These are phyloP conservation scores for Cyberlindnera mycetangii DNA, from an alignment of 805 yeast species.

Conservation along the genomic window DNA sequence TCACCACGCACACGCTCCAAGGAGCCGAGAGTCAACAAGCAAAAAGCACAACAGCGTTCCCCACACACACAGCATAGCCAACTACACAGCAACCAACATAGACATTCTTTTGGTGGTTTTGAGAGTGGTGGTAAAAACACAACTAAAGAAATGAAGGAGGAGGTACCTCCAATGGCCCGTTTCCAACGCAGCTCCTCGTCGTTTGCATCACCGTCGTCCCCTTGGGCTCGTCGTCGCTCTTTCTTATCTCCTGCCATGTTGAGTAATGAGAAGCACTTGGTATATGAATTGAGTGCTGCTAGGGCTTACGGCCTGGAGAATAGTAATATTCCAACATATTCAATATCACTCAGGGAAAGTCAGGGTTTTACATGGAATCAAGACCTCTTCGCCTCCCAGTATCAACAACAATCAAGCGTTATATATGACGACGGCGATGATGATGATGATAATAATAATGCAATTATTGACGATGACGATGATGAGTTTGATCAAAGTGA, in stretches of 20 bases:
- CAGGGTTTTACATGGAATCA: constrained; percentile 80
- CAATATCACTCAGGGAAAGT: constrained; percentile 52
- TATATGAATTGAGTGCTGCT: constrained; percentile 41
- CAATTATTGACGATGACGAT: constrained; percentile 5
- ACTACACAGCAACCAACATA: constrained; percentile 5
- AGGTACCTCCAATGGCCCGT: not conserved
- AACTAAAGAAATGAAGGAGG: not conserved
- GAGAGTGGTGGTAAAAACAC: not conserved
- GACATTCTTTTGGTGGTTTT: constrained; percentile 2
- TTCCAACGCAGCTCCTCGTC: constrained; percentile 18
- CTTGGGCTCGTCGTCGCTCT: constrained; percentile 51
- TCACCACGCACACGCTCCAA: not conserved
- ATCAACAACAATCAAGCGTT: constrained; percentile 52
- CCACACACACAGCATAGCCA: constrained; percentile 1
- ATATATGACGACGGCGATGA: constrained; percentile 30
- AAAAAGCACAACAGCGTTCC: constrained; percentile 4
- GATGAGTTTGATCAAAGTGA: constrained; percentile 6
- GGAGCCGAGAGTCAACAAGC: constrained; percentile 2
- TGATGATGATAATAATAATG: constrained; percentile 13
- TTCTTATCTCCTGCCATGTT: constrained; percentile 58
- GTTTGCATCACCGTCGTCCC: constrained; percentile 22
- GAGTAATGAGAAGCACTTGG: constrained; percentile 49
- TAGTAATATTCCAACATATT: constrained; percentile 28
- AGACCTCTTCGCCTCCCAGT: constrained; percentile 69
- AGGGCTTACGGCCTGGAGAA: constrained; percentile 3